These are phyloP conservation scores for Bolboschoenus planiculmis DNA, from an alignment of 176 grass and related monocot species.

Conservation along the genomic window DNA sequence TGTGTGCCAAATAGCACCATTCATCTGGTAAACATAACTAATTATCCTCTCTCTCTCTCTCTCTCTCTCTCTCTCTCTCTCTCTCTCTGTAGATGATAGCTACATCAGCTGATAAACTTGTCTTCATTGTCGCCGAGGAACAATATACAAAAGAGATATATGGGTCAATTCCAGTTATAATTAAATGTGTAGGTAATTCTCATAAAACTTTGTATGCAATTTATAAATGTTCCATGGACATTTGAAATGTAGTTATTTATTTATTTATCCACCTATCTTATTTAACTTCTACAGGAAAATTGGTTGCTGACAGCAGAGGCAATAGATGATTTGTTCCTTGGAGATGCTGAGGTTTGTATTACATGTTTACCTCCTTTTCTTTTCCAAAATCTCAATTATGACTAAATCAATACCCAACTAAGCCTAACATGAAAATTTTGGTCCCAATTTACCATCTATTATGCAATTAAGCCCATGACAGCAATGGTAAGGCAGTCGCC, in stretches of 20 bases:
- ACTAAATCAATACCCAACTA: not conserved
- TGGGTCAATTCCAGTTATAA: conserved; percentile 72
- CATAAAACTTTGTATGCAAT: not conserved
- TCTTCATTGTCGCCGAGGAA: conserved; percentile 51
- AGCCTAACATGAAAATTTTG: not conserved
- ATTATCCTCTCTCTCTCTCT: not conserved
- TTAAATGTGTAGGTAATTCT: conserved; percentile 63
- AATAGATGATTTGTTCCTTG: conserved; percentile 86
- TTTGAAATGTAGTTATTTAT: conserved; percentile 17
- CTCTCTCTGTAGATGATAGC: conserved; percentile 34
- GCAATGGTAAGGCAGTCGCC: not conserved
- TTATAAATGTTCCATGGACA: not conserved
- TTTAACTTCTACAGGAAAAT: conserved; percentile 51
- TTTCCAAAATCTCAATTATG: not conserved
- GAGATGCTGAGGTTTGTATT: conserved; percentile 63
- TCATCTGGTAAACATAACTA: not conserved
- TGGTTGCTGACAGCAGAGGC: conserved; percentile 82
- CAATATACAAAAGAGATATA: conserved; percentile 59
- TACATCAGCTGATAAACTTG: conserved; percentile 50
- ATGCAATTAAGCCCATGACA: not conserved
- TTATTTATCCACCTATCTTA: conserved; percentile 8
- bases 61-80: not conserved
- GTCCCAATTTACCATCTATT: not conserved
- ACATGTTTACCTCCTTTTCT: not conserved
- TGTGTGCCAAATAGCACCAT: not conserved